phyloP scores from a whole-genome alignment of 345 rosid species.

The Moringa oleifera region DNA sequence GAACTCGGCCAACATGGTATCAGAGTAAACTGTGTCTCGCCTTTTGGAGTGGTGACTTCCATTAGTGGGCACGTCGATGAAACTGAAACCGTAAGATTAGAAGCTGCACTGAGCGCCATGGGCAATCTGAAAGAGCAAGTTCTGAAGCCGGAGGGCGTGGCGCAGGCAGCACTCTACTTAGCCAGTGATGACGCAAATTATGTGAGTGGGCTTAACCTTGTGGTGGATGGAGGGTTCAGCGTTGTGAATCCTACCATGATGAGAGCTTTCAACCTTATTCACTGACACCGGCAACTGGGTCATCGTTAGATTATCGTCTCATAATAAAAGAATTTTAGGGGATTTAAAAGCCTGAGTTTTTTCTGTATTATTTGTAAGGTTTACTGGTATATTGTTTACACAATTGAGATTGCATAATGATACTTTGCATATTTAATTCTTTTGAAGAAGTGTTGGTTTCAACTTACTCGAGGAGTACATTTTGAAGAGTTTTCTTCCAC shows the following conservation, averaged over 20 bases:
- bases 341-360: no score
- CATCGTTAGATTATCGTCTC: no score
- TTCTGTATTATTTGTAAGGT: no score
- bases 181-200: constrained; percentile 63
- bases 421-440: no score
- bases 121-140: constrained; percentile 51
- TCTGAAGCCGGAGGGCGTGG: constrained; percentile 53
- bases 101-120: constrained; percentile 20
- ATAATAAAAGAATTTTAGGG: no score
- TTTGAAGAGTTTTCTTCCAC: no score
- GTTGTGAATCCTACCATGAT: constrained; percentile 33
- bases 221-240: constrained; percentile 61
- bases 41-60: constrained; percentile 60
- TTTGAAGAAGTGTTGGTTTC: no score
- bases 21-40: constrained; percentile 60
- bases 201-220: constrained; percentile 55
- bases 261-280: constrained; percentile 1
- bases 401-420: no score
- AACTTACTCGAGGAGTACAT: no score
- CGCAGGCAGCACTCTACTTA: constrained; percentile 62
- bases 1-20: constrained; percentile 69
- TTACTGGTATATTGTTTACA: no score
- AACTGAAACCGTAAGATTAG: constrained; percentile 29
- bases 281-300: not conserved
- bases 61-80: constrained; percentile 27